Evolutionary conservation across 352 stramenopile species (phyloP), one percentile per base, ranked within the genome.

Genomic region (Globisporangium recalcitrans): DNA sequence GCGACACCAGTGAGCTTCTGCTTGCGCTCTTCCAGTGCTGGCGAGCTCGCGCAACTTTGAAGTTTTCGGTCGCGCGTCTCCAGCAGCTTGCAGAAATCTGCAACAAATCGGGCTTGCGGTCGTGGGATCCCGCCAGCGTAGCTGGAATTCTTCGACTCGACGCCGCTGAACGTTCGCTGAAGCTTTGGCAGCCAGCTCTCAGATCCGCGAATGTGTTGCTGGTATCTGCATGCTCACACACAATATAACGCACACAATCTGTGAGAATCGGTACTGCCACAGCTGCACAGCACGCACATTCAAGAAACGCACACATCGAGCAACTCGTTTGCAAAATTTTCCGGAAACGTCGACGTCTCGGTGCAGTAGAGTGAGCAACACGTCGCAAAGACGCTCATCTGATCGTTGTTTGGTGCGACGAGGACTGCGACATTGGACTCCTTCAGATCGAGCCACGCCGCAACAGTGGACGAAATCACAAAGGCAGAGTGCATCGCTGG

Each of bases 381-480:
- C 1, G 87, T 92, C n/a, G 85, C 78, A 71, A 92, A 95, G 4
- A 95, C 79, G 59, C 82, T 93, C 75, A 93, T 90, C 61, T 95
- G 87, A 38, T 95, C 84, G 44, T 93, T 91, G 64, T 90, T 93
- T 0, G 87, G 87, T 0, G 87, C 83, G 9, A 95, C 63, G 31
- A 95, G 69, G 48, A 95, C 85, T 13, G 81, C 85, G 31, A 93
- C 82, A 48, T 94, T 92, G 27, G 68, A 76, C 1, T 78, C 68
- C 8, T 89, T 90, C 22, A 93, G 59, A 44, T 92, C 87, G 36
- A 93, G 75, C 87, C 87, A 95, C 16, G 84, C 82, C 0, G 87
- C 77, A 3, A 93, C 84, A 3, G 87, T 95, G 21, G 87, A 95
- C 0, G 82, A 76, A 10, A 92, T 75, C 22, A 95, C 73, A 55